These are phyloP conservation scores for Ophiocordyceps unilateralis DNA, from an alignment of 2,329 filamentous ascomycete species.

Conservation along the genomic window DNA sequence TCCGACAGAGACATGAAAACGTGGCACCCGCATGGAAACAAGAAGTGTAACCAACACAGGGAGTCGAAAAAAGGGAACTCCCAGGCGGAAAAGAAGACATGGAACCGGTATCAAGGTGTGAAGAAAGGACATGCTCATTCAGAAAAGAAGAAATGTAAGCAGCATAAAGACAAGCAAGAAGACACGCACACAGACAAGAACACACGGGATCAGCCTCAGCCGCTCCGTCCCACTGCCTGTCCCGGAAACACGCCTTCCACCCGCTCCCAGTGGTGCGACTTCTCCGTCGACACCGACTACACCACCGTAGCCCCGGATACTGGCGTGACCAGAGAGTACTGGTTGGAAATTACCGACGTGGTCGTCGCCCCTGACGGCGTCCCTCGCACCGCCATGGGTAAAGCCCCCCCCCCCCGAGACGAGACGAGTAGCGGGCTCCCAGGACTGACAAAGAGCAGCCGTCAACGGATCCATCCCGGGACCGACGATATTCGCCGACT, in stretches of 20 bases:
- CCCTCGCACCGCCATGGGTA: conserved; percentile 7
- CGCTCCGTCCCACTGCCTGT: neutral
- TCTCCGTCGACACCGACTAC: conserved; percentile 11
- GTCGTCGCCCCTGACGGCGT: conserved; percentile 28
- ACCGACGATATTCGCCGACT: conserved; percentile 36
- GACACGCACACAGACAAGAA: too few relatives aligned
- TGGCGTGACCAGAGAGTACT: conserved; percentile 32
- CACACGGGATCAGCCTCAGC: neutral
- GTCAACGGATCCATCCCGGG: conserved; percentile 43
- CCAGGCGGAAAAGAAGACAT: too few relatives aligned
- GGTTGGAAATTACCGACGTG: conserved; percentile 22
- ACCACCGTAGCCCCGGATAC: conserved; percentile 23
- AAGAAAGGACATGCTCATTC: too few relatives aligned
- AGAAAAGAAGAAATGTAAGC: too few relatives aligned
- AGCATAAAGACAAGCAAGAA: too few relatives aligned
- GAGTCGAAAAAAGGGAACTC: too few relatives aligned
- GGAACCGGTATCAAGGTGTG: too few relatives aligned
- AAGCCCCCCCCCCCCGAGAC: neutral
- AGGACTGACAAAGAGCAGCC: conserved; percentile 9
- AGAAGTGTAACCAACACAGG: neutral
- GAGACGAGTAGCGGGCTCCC: too few relatives aligned
- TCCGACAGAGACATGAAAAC: too few relatives aligned
- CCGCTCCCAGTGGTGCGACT: neutral
- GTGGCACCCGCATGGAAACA: neutral
- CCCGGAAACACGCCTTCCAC: neutral